A percentile compares a stretch with the other conserved stretches of the same genome.
These are phyloP conservation scores for Calonectria pseudoturangicola DNA, from an alignment of 2,329 filamentous ascomycete genomes.

Conservation along the genomic window DNA sequence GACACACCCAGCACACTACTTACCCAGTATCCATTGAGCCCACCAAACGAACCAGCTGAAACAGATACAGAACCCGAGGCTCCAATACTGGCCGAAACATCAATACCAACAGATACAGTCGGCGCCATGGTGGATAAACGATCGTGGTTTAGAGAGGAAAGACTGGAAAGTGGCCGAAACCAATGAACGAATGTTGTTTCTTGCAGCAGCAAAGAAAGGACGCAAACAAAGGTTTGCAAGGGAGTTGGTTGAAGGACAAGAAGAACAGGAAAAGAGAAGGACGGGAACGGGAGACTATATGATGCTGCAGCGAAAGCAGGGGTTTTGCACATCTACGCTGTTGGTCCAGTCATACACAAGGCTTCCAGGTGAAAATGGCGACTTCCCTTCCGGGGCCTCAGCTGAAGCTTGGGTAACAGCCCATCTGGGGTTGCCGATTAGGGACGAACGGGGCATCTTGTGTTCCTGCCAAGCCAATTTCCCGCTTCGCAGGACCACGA, in stretches of 20 bases:
- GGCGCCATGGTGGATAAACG: conserved; percentile 41
- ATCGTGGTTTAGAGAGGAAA: conserved; percentile 41
- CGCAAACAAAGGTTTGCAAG: conserved; percentile 61
- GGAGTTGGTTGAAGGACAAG: conserved; percentile 47
- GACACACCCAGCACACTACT: conserved; percentile 14
- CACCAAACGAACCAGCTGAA: conserved; percentile 53
- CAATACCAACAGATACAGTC: conserved; percentile 48
- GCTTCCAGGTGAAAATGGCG: conserved; percentile 42
- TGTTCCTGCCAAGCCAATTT: conserved; percentile 45
- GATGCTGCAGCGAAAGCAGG: conserved; percentile 36
- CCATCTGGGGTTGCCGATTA: conserved; percentile 21
- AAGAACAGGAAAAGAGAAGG: conserved; percentile 39
- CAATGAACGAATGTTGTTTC: conserved; percentile 58
- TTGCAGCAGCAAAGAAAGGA: conserved; percentile 62
- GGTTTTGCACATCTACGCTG: conserved; percentile 9
- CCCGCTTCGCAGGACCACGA: conserved; percentile 34
- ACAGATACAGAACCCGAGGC: neutral
- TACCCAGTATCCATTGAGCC: conserved; percentile 65
- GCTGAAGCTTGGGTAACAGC: neutral
- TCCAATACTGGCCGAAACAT: neutral
- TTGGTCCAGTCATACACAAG: conserved; percentile 28
- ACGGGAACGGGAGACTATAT: conserved; percentile 32
- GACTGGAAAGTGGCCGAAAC: conserved; percentile 61
- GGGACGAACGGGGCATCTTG: conserved; percentile 31
- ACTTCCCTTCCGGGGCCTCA: conserved; percentile 50